These are phyloP conservation scores for Bidens hawaiensis DNA, from an alignment of 140 eudicot genomes.

Conservation along the genomic window DNA sequence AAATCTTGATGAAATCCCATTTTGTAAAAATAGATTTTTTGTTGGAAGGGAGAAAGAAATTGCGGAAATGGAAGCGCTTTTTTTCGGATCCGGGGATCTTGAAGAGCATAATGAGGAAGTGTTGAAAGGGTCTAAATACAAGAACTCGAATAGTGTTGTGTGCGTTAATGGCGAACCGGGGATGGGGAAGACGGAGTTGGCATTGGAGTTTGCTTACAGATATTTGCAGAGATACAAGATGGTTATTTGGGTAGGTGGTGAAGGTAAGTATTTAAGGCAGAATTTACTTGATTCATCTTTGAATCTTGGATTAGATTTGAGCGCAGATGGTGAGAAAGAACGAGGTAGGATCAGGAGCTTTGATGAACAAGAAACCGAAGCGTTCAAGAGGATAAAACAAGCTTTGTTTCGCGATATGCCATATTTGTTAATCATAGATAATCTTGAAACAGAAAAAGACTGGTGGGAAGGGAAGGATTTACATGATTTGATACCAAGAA, in stretches of 20 bases:
- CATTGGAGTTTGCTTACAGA: slow-evolving; percentile 71
- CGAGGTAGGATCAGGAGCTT: slow-evolving; percentile 78
- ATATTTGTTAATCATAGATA: slow-evolving; percentile 63
- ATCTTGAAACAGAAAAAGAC: slow-evolving; percentile 77
- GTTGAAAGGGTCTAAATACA: slow-evolving; percentile 42
- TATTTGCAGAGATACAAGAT: slow-evolving; percentile 70
- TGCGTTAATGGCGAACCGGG: slow-evolving; percentile 75
- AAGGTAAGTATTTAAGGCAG: slow-evolving; percentile 65
- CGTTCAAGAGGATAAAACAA: slow-evolving; percentile 71
- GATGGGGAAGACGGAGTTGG: slow-evolving; percentile 80
- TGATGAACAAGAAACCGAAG: slow-evolving; percentile 81
- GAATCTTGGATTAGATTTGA: slow-evolving; percentile 63
- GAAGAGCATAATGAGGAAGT: slow-evolving; percentile 52
- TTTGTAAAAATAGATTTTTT: slow-evolving; percentile 49
- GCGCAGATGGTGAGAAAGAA: slow-evolving; percentile 82
- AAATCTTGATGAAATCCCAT: slow-evolving; percentile 52
- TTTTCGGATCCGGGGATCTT: slow-evolving; percentile 54
- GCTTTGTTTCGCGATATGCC: slow-evolving; percentile 76
- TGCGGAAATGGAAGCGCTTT: slow-evolving; percentile 46
- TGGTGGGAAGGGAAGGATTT: slow-evolving; percentile 96
- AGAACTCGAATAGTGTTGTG: slow-evolving; percentile 52
- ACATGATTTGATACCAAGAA: slow-evolving; percentile 66
- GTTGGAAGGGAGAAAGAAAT: slow-evolving; percentile 74
- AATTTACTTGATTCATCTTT: slow-evolving; percentile 55
- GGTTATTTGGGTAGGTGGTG: slow-evolving; percentile 94